Base-by-base conservation (phyloP, 2,329 filamentous ascomycete genomes). In the Aspergillus arachidicola region DNA sequence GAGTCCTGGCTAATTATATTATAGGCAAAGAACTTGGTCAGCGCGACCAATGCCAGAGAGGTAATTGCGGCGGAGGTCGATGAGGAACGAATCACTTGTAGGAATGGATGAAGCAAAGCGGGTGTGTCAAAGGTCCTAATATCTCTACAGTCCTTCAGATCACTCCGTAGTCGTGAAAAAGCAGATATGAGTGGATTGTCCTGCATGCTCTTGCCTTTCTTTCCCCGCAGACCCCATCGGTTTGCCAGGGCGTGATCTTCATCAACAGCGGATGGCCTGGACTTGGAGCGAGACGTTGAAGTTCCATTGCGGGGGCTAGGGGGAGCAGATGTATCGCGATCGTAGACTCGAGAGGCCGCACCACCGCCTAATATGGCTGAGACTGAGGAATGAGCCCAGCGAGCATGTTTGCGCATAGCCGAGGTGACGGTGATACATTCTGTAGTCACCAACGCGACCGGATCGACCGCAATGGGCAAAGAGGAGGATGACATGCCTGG, bases 381-480 rank as follows among this genome's bases (percentile, higher is more conserved):
- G 51, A 99, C 95, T 6, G 94, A 97, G 14, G 94, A 97, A 77
- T 98, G 94, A 55, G 93, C 93, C 85, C 94, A 98, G 68, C 95
- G 91, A 68, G 93, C 91, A 86, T 97, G 91, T 82, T 99, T 99
- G 74, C 96, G 94, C 86, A 99, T 97, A 65, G 94, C 93, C 66
- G 94, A 97, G 16, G 95, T 98, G 81, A 99, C 94, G 53, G 94
- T 94, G 76, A 98, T 98, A 79, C 95, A 99, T 89, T 99, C 95
- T 79, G 94, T 97, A 67, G 96, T 97, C 68, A 99, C 93, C 72
- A 99, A 84, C 56, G 93, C 94, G 62, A 97, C 90, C 1, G 94
- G 93, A 73, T 97, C 92, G 69, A 97, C 91, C 50, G 94, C 92
- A 66, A 97, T 92, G 38, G 91, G 87, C 36, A 94, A 79, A 32